A percentile compares a stretch with the other conserved stretches of the same genome.
These are phyloP conservation scores for Aeschynomene evenia DNA, from an alignment of 306 rosid genomes.

Conservation along the genomic window DNA sequence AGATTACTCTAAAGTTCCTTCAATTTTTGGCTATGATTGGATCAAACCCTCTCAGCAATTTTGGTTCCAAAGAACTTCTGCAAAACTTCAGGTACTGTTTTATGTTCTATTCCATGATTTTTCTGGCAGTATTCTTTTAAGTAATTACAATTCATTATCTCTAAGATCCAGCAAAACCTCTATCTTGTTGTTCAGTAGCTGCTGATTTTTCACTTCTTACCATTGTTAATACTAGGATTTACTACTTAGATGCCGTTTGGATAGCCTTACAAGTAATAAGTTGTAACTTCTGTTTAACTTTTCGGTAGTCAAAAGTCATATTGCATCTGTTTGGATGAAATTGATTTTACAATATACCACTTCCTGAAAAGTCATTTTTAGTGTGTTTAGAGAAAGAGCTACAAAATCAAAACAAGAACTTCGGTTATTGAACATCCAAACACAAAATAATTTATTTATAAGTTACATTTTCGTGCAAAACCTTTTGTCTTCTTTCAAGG, in stretches of 20 bases:
- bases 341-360: too few relatives aligned
- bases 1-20: conserved; percentile 70
- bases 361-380: too few relatives aligned
- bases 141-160: neutral
- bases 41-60: conserved; percentile 89
- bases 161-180: neutral
- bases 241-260: neutral
- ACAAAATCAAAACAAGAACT: too few relatives aligned
- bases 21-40: conserved; percentile 80
- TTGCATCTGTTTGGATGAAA: too few relatives aligned
- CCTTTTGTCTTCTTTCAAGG: too few relatives aligned
- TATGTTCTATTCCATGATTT: conserved; percentile 24
- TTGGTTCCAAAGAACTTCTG: conserved; percentile 77
- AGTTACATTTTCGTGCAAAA: too few relatives aligned
- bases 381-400: too few relatives aligned
- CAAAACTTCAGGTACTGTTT: conserved; percentile 58
- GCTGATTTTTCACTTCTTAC: conserved; percentile 26
- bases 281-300: too few relatives aligned
- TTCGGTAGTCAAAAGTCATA: too few relatives aligned
- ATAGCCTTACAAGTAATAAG: too few relatives aligned
- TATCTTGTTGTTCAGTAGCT: conserved; percentile 9
- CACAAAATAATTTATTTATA: too few relatives aligned
- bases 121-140: neutral
- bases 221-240: neutral
- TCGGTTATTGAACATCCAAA: too few relatives aligned